These are phyloP conservation scores for Pythium insidiosum DNA, from an alignment of 352 stramenopile species.

Conservation along the genomic window DNA sequence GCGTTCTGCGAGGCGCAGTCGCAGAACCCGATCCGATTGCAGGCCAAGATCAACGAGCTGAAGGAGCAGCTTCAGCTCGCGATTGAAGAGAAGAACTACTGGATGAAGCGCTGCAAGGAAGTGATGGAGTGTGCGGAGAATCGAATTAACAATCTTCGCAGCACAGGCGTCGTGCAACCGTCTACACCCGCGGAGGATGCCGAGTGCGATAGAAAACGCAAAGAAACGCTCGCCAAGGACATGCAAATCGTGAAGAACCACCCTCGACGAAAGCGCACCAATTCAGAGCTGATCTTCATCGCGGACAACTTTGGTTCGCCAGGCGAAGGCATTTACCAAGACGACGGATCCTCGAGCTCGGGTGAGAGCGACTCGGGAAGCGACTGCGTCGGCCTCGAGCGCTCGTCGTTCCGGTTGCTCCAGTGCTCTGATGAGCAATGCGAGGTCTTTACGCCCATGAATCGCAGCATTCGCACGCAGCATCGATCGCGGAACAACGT, in stretches of 20 bases:
- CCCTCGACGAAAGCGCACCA: constrained; percentile 57
- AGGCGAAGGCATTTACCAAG: constrained; percentile 66
- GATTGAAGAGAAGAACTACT: constrained; percentile 86
- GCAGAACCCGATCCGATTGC: constrained; percentile 62
- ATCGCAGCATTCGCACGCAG: constrained; percentile 81
- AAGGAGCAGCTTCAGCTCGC: constrained; percentile 68
- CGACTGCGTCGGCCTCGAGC: constrained; percentile 24
- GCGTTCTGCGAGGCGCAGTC: constrained; percentile 68
- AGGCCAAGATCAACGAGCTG: constrained; percentile 73
- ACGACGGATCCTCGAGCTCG: constrained; percentile 28
- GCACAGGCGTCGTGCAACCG: too few relatives aligned
- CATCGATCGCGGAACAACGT: constrained; percentile 84
- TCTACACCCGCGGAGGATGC: too few relatives aligned
- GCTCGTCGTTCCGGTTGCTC: constrained; percentile 67
- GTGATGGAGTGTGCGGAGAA: too few relatives aligned
- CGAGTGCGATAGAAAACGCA: too few relatives aligned
- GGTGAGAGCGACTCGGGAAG: constrained; percentile 36
- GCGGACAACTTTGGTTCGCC: constrained; percentile 69
- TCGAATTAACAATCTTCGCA: too few relatives aligned
- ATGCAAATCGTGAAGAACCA: constrained; percentile 40
- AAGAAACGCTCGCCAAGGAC: constrained; percentile 20
- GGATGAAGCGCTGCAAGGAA: constrained; percentile 79
- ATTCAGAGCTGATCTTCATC: constrained; percentile 80
- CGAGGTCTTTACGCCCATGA: constrained; percentile 81
- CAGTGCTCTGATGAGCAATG: constrained; percentile 86